Conservation (phyloP, 495 filamentous ascomycete genomes). For the Sporormia fimetaria region DNA sequence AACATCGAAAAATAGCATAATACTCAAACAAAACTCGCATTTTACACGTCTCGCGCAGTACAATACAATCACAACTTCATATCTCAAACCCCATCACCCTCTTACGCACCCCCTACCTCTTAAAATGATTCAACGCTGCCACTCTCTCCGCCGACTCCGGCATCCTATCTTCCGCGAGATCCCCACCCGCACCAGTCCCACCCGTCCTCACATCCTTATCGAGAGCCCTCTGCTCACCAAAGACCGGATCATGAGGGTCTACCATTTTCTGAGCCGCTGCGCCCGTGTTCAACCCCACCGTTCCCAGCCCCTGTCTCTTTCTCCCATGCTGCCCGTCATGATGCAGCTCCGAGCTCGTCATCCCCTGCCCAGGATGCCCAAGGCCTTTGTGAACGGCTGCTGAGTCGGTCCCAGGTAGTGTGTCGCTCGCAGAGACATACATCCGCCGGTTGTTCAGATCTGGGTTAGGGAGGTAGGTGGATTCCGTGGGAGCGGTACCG, state of each 20-base stretch:
- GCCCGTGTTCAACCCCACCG: slow-evolving; percentile 43
- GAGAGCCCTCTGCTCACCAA: slow-evolving; percentile 29
- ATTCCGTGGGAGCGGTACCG: slow-evolving; percentile 52
- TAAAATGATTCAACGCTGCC: slow-evolving; percentile 34
- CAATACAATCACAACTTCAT: too few relatives aligned
- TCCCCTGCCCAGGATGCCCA: slow-evolving; percentile 51
- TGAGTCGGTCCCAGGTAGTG: slow-evolving; percentile 53
- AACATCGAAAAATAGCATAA: too few relatives aligned
- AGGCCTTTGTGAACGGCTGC: slow-evolving; percentile 48
- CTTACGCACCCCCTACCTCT: too few relatives aligned
- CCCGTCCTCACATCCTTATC: slow-evolving; percentile 35
- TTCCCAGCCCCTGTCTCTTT: slow-evolving; percentile 42
- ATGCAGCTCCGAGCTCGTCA: slow-evolving; percentile 46
- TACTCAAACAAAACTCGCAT: too few relatives aligned
- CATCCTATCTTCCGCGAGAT: slow-evolving; percentile 36
- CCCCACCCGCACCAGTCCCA: slow-evolving; percentile 29
- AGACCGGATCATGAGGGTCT: slow-evolving; percentile 19
- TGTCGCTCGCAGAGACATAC: slow-evolving; percentile 39
- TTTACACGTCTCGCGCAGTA: too few relatives aligned
- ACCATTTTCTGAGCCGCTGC: slow-evolving; percentile 3
- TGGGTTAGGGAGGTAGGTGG: slow-evolving; percentile 49
- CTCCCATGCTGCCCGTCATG: slow-evolving; percentile 41
- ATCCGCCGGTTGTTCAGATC: slow-evolving; percentile 34
- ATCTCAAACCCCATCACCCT: too few relatives aligned
- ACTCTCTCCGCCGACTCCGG: slow-evolving; percentile 40